These are phyloP conservation scores for Phialophora chinensis DNA, from an alignment of 2,329 filamentous ascomycete genomes.

Conservation along the genomic window DNA sequence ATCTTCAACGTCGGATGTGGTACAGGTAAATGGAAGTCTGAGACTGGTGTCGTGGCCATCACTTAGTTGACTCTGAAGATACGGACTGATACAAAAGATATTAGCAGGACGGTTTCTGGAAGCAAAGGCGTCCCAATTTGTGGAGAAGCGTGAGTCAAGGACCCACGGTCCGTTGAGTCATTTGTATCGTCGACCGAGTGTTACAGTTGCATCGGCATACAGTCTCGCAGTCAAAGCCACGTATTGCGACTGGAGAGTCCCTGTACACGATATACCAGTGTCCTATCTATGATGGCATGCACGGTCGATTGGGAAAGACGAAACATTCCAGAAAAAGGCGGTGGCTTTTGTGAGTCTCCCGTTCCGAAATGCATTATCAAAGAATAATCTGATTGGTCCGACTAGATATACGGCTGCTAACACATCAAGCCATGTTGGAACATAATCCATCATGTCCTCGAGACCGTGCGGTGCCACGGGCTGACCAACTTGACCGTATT, in stretches of 20 bases:
- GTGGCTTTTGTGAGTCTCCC: too few relatives aligned
- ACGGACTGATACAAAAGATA: background rate
- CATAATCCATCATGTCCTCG: background rate
- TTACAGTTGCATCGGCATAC: background rate
- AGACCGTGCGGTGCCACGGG: background rate
- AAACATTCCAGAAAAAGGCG: background rate
- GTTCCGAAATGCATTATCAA: too few relatives aligned
- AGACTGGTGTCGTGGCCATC: background rate
- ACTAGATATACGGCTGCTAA: background rate
- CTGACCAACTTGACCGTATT: constrained; percentile 7
- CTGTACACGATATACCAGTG: background rate
- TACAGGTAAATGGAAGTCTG: constrained; percentile 10
- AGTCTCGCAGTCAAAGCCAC: background rate
- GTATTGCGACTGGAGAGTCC: background rate
- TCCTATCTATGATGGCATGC: background rate
- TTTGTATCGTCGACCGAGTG: background rate
- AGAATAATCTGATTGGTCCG: background rate
- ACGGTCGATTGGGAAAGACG: background rate
- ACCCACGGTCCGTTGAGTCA: background rate
- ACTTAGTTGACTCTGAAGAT: background rate
- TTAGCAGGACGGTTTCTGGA: background rate
- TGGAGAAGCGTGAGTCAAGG: background rate
- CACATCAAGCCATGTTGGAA: background rate
- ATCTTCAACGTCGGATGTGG: constrained; percentile 19
- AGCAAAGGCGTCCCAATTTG: background rate